Evolutionary conservation across 768 basidiomycete species (phyloP).

Genomic region (Termitomyces sp.): DNA sequence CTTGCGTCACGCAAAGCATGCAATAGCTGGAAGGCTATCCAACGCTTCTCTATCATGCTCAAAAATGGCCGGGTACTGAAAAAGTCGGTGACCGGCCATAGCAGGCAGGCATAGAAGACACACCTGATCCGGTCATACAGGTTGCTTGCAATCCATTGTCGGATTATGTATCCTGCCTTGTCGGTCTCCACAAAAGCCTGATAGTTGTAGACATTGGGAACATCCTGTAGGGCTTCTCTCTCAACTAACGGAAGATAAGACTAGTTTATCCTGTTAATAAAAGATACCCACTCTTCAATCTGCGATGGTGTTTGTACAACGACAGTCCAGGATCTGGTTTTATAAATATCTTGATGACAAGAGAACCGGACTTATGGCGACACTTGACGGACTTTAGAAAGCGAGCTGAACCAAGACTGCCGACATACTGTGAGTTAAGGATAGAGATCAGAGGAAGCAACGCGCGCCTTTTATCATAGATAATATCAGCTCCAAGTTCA

Average conservation of each 20-base stretch:
- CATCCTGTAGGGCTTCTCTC: slow-evolving; percentile 76
- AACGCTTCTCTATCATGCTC: slow-evolving; percentile 89
- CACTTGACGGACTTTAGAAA: slow-evolving; percentile 81
- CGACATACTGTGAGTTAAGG: background rate
- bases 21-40: slow-evolving; percentile 94
- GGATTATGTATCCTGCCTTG: slow-evolving; percentile 89
- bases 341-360: slow-evolving; percentile 93
- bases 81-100: background rate
- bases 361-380: slow-evolving; percentile 73
- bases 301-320: slow-evolving; percentile 64
- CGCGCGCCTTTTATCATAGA: slow-evolving; percentile 87
- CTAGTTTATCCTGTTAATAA: slow-evolving; percentile 1
- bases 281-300: slow-evolving; percentile 63
- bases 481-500: slow-evolving; percentile 81
- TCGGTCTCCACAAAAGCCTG: slow-evolving; percentile 92
- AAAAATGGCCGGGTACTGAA: slow-evolving; percentile 92
- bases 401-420: slow-evolving; percentile 23
- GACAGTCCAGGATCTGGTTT: slow-evolving; percentile 88
- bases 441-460: background rate
- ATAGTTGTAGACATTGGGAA: slow-evolving; percentile 86
- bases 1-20: slow-evolving; percentile 80
- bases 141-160: slow-evolving; percentile 93
- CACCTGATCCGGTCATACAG: slow-evolving; percentile 97
- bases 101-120: slow-evolving; percentile 17
- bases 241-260: slow-evolving; percentile 53